Conservation (phyloP, 2,329 filamentous ascomycete species). For the Incumbomyces delicatus region DNA sequence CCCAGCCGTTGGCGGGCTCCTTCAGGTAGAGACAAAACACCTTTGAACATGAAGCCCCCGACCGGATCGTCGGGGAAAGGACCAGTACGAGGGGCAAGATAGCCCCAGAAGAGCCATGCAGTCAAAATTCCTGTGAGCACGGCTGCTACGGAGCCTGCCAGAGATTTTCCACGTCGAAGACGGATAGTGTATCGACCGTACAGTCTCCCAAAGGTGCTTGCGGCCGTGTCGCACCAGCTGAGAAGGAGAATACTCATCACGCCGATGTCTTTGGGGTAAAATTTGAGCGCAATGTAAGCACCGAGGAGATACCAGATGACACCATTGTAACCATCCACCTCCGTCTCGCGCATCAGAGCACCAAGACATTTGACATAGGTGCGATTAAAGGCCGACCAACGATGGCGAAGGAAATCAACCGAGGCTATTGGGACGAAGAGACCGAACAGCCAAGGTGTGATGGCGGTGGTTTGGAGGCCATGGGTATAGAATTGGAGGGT, state of each 20-base stretch:
- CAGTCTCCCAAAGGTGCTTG: constrained; percentile 82
- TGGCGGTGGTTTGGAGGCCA: constrained; percentile 64
- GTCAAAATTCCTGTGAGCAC: constrained; percentile 74
- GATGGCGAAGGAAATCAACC: constrained; percentile 73
- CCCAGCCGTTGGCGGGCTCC: constrained; percentile 51
- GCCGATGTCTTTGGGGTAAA: constrained; percentile 87
- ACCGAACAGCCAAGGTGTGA: constrained; percentile 75
- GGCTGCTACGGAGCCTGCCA: constrained; percentile 80
- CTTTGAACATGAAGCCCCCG: constrained; percentile 64
- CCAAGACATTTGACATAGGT: constrained; percentile 78
- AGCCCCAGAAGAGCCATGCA: constrained; percentile 80
- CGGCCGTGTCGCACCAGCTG: constrained; percentile 96
- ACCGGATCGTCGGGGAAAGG: constrained; percentile 58
- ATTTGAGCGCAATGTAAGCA: constrained; percentile 73
- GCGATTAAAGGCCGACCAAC: constrained; percentile 69
- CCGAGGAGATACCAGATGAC: constrained; percentile 95
- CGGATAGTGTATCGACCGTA: constrained; percentile 84
- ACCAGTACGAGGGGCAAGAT: constrained; percentile 60
- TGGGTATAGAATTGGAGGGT: constrained; percentile 75
- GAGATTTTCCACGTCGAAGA: constrained; percentile 76
- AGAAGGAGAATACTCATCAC: constrained; percentile 82
- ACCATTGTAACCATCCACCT: constrained; percentile 89
- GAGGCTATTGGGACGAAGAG: constrained; percentile 75
- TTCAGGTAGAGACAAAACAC: constrained; percentile 60
- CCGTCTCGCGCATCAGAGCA: constrained; percentile 91